These are phyloP conservation scores for Orychophragmus violaceus DNA, from an alignment of 345 rosid genomes.

Conservation along the genomic window DNA sequence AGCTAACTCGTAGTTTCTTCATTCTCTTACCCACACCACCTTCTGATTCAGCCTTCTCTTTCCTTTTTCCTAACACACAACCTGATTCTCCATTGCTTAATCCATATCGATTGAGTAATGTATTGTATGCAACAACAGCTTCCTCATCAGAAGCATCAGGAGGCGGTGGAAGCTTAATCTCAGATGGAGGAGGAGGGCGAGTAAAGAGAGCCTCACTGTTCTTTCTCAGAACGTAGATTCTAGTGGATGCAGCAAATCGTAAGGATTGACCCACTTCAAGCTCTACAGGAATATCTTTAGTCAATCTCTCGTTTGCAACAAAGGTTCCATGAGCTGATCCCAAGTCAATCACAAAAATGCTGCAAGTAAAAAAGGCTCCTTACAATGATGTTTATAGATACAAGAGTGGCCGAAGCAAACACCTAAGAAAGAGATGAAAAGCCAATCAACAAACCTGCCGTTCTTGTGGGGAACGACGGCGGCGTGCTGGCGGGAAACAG, in stretches of 20 bases:
- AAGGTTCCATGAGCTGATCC: conserved; percentile 95
- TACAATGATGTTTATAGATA: conserved; percentile 38
- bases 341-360: conserved; percentile 81
- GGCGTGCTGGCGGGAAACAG: conserved; percentile 71
- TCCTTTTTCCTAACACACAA: conserved; percentile 30
- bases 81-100: conserved; percentile 37
- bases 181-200: conserved; percentile 47
- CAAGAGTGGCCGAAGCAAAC: conserved; percentile 35
- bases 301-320: conserved; percentile 83
- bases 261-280: conserved; percentile 82
- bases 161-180: conserved; percentile 63
- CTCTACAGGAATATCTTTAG: conserved; percentile 74
- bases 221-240: conserved; percentile 74
- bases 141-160: conserved; percentile 89
- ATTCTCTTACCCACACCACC: conserved; percentile 53
- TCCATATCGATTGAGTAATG: conserved; percentile 74
- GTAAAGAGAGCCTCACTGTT: conserved; percentile 75
- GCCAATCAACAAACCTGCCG: conserved; percentile 16
- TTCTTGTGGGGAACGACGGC: conserved; percentile 46
- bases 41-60: conserved; percentile 57
- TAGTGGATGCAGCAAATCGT: conserved; percentile 90
- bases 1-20: conserved; percentile 57
- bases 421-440: background rate
- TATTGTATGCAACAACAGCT: conserved; percentile 76
- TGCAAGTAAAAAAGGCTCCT: conserved; percentile 61